phyloP scores from a whole-genome alignment of 2,329 filamentous ascomycete genomes.

The Apiospora hydei region DNA sequence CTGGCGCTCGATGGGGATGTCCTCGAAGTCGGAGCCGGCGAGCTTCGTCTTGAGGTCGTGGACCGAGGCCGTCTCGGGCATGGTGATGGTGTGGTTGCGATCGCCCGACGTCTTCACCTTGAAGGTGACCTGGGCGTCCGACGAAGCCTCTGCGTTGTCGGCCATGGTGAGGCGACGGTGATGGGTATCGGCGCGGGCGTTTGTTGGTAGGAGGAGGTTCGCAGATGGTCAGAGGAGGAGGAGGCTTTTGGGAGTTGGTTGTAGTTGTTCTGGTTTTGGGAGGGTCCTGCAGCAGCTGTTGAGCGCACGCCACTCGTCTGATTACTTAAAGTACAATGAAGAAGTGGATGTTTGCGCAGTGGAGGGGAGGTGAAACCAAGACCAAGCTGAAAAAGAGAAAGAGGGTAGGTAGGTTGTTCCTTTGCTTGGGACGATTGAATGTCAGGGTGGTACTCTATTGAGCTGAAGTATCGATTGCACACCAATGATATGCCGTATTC shows the following conservation, averaged over 20 bases:
- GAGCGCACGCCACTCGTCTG: slow-evolving; percentile 16
- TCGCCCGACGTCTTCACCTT: slow-evolving; percentile 98
- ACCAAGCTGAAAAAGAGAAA: neutral
- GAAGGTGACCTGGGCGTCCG: slow-evolving; percentile 87
- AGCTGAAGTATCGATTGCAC: neutral
- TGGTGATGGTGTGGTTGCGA: slow-evolving; percentile 81
- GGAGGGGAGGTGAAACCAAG: slow-evolving; percentile 13
- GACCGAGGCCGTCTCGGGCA: slow-evolving; percentile 78
- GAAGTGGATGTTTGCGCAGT: neutral
- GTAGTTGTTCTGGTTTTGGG: neutral
- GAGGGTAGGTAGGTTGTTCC: neutral
- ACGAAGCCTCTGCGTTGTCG: slow-evolving; percentile 65
- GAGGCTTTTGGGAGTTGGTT: neutral
- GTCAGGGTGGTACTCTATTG: neutral
- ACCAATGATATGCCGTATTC: slow-evolving; percentile 6
- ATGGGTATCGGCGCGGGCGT: neutral
- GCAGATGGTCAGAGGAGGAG: neutral
- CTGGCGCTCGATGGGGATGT: slow-evolving; percentile 87
- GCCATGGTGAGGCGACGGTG: slow-evolving; percentile 59
- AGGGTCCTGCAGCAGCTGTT: neutral
- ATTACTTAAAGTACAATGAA: neutral
- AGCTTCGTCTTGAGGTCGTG: slow-evolving; percentile 91
- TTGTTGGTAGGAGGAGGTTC: neutral
- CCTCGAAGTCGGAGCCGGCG: slow-evolving; percentile 79
- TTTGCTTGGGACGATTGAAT: neutral